Conservation (phyloP, 768 basidiomycete species). For the Tricholoma matsutake region DNA sequence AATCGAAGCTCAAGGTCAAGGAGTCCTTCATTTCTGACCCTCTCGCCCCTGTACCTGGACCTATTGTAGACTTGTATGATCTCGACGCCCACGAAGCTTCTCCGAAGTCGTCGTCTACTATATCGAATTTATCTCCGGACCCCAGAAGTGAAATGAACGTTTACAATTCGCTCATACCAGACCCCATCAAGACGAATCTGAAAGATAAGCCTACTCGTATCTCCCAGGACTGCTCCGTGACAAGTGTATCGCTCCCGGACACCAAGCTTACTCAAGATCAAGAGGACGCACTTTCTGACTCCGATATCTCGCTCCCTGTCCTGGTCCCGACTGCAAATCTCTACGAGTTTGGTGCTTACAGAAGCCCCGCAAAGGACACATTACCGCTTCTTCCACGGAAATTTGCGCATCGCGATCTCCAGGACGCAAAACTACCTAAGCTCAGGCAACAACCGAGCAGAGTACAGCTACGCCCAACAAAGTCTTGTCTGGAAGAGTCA, state of each 20-base stretch:
- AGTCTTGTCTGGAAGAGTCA: not conserved
- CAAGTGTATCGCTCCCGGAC: not conserved
- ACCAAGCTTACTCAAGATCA: not conserved
- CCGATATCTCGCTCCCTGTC: not conserved
- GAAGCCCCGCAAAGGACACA: not conserved
- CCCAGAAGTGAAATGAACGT: not conserved
- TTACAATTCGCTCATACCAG: not conserved
- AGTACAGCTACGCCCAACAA: not conserved
- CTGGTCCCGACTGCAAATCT: not conserved
- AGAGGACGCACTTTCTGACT: not conserved
- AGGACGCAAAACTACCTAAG: not conserved
- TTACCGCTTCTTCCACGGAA: not conserved
- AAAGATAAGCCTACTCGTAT: not conserved
- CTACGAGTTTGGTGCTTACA: not conserved
- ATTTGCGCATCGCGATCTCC: not conserved
- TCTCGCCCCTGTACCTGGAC: not conserved
- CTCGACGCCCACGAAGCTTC: not conserved
- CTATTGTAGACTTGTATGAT: not conserved
- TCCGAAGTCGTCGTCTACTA: not conserved
- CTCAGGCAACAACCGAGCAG: not conserved
- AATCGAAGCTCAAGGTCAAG: not conserved
- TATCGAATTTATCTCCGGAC: not conserved
- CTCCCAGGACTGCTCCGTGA: not conserved
- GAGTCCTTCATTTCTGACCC: not conserved
- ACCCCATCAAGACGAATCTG: not conserved